Evolutionary conservation across 108 stramenopile genomes (phyloP).

Genomic region (Cyclotella sp.): DNA sequence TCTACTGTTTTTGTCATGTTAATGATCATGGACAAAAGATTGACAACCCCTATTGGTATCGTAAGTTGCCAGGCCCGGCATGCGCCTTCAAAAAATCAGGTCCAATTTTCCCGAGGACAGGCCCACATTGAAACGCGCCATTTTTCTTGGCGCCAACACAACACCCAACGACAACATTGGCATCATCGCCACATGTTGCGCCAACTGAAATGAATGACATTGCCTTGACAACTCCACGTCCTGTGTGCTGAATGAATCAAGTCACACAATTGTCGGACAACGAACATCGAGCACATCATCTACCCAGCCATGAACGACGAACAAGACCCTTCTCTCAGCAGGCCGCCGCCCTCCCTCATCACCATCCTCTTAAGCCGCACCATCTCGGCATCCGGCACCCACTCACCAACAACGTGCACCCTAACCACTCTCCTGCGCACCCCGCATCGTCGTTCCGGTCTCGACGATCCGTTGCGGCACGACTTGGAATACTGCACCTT

Average conservation of each 20-base stretch:
- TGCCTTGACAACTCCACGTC: no score
- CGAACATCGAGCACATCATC: background rate
- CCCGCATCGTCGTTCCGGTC: conserved; percentile 42
- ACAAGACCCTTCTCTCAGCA: background rate
- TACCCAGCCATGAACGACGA: conserved; percentile 1
- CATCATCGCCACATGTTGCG: background rate
- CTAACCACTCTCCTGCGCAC: conserved; percentile 50
- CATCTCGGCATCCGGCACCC: conserved; percentile 15
- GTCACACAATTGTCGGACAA: background rate
- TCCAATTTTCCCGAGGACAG: no score
- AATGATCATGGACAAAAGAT: no score
- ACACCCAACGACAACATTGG: background rate
- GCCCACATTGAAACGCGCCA: conserved; percentile 13
- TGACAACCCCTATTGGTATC: no score
- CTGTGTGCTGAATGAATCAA: no score
- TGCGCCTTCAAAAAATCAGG: no score
- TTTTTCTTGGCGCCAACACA: background rate
- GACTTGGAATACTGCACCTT: conserved; percentile 62
- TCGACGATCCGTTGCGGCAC: conserved; percentile 52
- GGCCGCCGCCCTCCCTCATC: background rate
- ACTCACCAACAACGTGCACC: conserved; percentile 28
- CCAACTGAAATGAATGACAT: no score
- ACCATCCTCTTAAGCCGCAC: conserved; percentile 11
- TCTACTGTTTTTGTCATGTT: no score
- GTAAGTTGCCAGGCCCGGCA: no score